These are phyloP conservation scores for Fusarium sp. DNA, from an alignment of 2,329 filamentous ascomycete species.

Conservation along the genomic window DNA sequence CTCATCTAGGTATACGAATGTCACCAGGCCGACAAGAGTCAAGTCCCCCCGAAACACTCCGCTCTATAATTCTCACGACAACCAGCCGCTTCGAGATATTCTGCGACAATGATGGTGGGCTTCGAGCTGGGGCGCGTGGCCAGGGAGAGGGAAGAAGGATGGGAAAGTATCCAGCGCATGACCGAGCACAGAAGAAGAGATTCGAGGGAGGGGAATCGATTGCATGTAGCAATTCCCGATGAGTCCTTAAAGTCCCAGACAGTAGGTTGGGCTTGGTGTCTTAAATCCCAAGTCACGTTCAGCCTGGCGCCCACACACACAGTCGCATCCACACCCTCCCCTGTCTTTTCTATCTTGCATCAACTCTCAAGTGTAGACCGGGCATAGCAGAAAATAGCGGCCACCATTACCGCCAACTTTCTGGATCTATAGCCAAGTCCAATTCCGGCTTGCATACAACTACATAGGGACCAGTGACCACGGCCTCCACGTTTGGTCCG, in stretches of 20 bases:
- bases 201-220: constrained; percentile 34
- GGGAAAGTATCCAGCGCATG: constrained; percentile 34
- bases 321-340: constrained; percentile 31
- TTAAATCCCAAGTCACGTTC: constrained; percentile 51
- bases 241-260: constrained; percentile 36
- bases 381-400: constrained; percentile 25
- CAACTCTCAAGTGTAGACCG: constrained; percentile 11
- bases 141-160: constrained; percentile 30
- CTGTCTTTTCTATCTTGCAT: constrained; percentile 23
- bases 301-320: constrained; percentile 41
- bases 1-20: background rate
- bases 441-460: constrained; percentile 20
- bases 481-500: constrained; percentile 26
- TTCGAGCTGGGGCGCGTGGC: constrained; percentile 37
- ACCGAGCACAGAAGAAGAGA: constrained; percentile 31
- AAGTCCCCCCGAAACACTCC: constrained; percentile 13
- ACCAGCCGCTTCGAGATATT: constrained; percentile 16
- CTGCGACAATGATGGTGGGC: constrained; percentile 31
- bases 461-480: constrained; percentile 29
- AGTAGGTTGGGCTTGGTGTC: constrained; percentile 48
- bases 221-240: constrained; percentile 43
- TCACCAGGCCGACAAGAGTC: constrained; percentile 21
- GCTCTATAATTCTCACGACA: constrained; percentile 5
- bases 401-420: constrained; percentile 36
- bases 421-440: constrained; percentile 20